A percentile compares a stretch with the other conserved stretches of the same genome.
These are phyloP conservation scores for Lachnellula cervina DNA, from an alignment of 2,329 filamentous ascomycete species.

Conservation along the genomic window DNA sequence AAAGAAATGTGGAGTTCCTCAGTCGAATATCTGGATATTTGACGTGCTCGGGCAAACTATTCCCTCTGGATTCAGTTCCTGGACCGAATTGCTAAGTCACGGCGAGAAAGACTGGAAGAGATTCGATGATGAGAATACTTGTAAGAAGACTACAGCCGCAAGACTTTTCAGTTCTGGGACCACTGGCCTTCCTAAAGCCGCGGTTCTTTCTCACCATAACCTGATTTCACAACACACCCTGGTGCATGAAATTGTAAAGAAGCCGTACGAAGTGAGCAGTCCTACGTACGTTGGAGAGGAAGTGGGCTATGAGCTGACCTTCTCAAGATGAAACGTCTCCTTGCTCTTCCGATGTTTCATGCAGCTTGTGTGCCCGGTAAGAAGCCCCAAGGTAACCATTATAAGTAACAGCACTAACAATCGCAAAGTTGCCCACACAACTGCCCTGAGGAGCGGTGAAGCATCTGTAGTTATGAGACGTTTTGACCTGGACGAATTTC, in stretches of 20 bases:
- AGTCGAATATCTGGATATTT: constrained; percentile 26
- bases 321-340: constrained; percentile 42
- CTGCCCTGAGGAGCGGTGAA: constrained; percentile 17
- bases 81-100: constrained; percentile 17
- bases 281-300: constrained; percentile 43
- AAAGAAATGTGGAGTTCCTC: constrained; percentile 25
- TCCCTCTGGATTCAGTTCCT: constrained; percentile 20
- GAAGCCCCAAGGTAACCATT: not conserved
- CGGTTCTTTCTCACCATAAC: constrained; percentile 33
- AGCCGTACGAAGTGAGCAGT: constrained; percentile 55
- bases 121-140: constrained; percentile 23
- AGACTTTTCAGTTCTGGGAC: constrained; percentile 42
- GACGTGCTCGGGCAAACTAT: constrained; percentile 17
- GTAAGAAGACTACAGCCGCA: constrained; percentile 37
- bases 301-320: not conserved
- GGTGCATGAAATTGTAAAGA: constrained; percentile 47
- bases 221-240: constrained; percentile 33
- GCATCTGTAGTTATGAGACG: constrained; percentile 56
- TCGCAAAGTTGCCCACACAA: constrained; percentile 66
- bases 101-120: constrained; percentile 25
- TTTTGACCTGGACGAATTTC: constrained; percentile 70
- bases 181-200: constrained; percentile 53
- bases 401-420: not conserved
- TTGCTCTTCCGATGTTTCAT: constrained; percentile 50
- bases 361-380: constrained; percentile 64